A percentile compares a stretch with the other conserved stretches of the same genome.
phyloP scores from a whole-genome alignment of 1,284 basidiomycete genomes.

The Rhodotorula sp. region DNA sequence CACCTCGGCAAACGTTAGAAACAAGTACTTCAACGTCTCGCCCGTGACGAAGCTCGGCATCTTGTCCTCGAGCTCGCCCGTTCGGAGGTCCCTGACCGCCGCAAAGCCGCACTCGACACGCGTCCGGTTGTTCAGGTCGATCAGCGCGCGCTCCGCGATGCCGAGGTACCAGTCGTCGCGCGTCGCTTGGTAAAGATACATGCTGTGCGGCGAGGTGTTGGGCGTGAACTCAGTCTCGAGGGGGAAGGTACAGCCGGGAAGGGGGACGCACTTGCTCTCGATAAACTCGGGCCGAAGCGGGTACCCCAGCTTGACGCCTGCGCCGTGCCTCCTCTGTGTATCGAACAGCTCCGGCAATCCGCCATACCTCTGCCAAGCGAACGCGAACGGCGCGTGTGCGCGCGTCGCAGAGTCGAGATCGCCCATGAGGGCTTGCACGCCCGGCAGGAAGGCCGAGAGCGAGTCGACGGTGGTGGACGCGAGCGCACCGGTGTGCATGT shows the following conservation, averaged over 20 bases:
- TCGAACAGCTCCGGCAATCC: constrained; percentile 90
- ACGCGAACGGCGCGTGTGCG: constrained; percentile 51
- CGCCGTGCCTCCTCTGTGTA: constrained; percentile 66
- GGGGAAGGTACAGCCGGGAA: constrained; percentile 50
- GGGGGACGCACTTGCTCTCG: not conserved
- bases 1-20: constrained; percentile 80
- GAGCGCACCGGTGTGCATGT: constrained; percentile 71
- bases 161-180: constrained; percentile 86
- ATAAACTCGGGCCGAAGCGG: constrained; percentile 51
- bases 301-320: constrained; percentile 29
- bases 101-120: constrained; percentile 83
- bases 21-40: constrained; percentile 65
- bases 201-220: constrained; percentile 88
- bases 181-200: constrained; percentile 92
- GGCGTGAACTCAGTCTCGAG: constrained; percentile 55
- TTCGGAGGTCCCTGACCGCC: constrained; percentile 74
- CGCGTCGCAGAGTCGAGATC: constrained; percentile 70
- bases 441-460: constrained; percentile 83
- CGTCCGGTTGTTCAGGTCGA: constrained; percentile 70
- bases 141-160: constrained; percentile 78
- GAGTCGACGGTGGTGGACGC: constrained; percentile 75
- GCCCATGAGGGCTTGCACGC: constrained; percentile 81
- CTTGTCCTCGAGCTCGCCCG: constrained; percentile 58
- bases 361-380: constrained; percentile 79
- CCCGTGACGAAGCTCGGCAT: constrained; percentile 38